Evolutionary conservation across 2,329 filamentous ascomycete species (phyloP).

Genomic region (Penicillium italicum): DNA sequence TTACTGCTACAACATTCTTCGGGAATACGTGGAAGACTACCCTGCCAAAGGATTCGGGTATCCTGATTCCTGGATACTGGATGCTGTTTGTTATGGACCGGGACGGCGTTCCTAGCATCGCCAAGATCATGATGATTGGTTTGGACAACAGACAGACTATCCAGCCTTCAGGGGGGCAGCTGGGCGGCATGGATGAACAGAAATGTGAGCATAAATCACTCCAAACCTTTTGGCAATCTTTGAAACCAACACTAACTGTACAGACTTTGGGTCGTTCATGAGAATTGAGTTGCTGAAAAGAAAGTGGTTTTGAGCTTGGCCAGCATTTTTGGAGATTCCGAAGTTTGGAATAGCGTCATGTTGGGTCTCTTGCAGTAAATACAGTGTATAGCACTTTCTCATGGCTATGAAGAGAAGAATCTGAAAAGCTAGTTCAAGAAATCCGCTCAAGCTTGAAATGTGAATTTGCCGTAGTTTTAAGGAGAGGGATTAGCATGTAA

Average conservation of each 20-base stretch:
- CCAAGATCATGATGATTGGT: conserved; percentile 5
- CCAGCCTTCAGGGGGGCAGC: neutral
- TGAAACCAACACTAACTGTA: neutral
- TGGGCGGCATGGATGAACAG: neutral
- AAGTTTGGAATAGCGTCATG: neutral
- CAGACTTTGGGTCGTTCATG: neutral
- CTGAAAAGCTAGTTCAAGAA: neutral
- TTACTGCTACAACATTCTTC: neutral
- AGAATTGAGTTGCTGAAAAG: conserved; percentile 2
- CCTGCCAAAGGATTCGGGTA: conserved; percentile 48
- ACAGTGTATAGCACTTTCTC: neutral
- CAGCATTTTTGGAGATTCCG: neutral
- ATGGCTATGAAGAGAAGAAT: neutral
- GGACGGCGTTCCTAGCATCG: neutral
- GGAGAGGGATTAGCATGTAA: neutral
- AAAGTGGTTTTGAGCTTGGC: neutral
- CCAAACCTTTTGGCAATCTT: neutral
- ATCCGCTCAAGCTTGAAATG: neutral
- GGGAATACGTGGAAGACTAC: conserved; percentile 9
- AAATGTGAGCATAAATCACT: neutral
- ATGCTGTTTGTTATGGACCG: conserved; percentile 49
- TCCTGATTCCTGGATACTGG: conserved; percentile 53
- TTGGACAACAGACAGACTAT: neutral
- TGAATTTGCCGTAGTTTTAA: neutral
- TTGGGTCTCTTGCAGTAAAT: neutral